Evolutionary conservation across 495 filamentous ascomycete genomes (phyloP).

Genomic region (Neurospora sp.): DNA sequence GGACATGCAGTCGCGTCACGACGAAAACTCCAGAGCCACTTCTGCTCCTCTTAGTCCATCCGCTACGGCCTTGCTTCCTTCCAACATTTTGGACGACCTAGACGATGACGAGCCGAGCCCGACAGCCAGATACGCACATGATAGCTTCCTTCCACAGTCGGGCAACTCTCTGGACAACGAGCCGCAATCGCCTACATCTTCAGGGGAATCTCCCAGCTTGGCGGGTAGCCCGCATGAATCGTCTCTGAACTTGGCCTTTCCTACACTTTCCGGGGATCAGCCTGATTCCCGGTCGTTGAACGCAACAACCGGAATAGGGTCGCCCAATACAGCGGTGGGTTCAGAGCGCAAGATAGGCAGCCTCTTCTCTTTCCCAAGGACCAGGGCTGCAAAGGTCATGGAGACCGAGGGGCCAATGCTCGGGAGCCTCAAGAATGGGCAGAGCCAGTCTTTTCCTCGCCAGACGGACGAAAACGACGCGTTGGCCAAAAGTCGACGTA

Average conservation of each 20-base stretch:
- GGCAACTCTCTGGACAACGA: constrained; percentile 37
- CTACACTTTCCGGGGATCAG: constrained; percentile 29
- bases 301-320: constrained; percentile 6
- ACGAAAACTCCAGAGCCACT: constrained; percentile 36
- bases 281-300: constrained; percentile 29
- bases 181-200: constrained; percentile 64
- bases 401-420: constrained; percentile 60
- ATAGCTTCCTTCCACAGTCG: constrained; percentile 18
- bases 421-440: constrained; percentile 62
- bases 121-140: constrained; percentile 27
- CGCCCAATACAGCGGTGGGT: constrained; percentile 9
- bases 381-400: constrained; percentile 54
- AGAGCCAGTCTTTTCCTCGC: constrained; percentile 74
- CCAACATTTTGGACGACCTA: constrained; percentile 58
- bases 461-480: constrained; percentile 38
- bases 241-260: constrained; percentile 45
- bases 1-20: constrained; percentile 25
- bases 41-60: constrained; percentile 71
- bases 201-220: constrained; percentile 51
- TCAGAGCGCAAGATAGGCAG: constrained; percentile 27
- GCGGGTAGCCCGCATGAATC: constrained; percentile 60
- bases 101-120: constrained; percentile 61
- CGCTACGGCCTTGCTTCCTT: constrained; percentile 66
- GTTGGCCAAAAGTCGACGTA: constrained; percentile 33
- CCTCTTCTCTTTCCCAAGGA: constrained; percentile 58